These are phyloP conservation scores for Lichtheimia hyalospora DNA, from an alignment of 371 early-diverging fungal genomes.

Conservation along the genomic window DNA sequence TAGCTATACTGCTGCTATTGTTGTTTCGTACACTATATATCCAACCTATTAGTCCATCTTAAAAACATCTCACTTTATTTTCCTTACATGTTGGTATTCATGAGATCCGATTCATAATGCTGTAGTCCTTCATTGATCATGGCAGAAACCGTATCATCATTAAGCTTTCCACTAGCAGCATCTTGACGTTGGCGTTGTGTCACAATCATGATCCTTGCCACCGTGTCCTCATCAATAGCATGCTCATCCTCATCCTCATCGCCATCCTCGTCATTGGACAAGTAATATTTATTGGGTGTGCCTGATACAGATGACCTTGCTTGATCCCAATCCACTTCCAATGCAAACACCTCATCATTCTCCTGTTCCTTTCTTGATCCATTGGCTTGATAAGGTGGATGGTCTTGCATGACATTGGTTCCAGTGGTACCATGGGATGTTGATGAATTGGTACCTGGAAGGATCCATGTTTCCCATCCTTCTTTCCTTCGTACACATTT, in stretches of 20 bases:
- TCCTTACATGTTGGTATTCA: conserved; percentile 6
- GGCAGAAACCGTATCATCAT: conserved; percentile 78
- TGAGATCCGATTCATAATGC: conserved; percentile 81
- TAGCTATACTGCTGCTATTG: neutral
- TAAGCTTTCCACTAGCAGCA: conserved; percentile 75
- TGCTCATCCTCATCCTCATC: conserved; percentile 63
- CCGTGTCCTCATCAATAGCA: conserved; percentile 84
- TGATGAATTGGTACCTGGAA: conserved; percentile 15
- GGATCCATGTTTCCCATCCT: conserved; percentile 79
- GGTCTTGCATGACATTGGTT: conserved; percentile 5
- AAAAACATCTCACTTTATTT: neutral
- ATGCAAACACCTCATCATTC: conserved; percentile 74
- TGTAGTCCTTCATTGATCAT: conserved; percentile 94
- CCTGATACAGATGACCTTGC: conserved; percentile 39
- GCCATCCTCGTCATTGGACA: conserved; percentile 61
- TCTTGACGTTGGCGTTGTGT: conserved; percentile 81
- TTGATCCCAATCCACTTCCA: conserved; percentile 63
- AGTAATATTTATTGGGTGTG: conserved; percentile 62
- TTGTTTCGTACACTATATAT: neutral
- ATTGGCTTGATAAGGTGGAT: neutral
- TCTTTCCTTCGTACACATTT: conserved; percentile 66
- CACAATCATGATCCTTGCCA: conserved; percentile 87
- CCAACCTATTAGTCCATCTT: neutral
- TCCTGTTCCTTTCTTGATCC: conserved; percentile 31
- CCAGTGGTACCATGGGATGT: too few species aligned